These are phyloP conservation scores for Aspergillus coremiiformis DNA, from an alignment of 495 filamentous ascomycete genomes.

Conservation along the genomic window DNA sequence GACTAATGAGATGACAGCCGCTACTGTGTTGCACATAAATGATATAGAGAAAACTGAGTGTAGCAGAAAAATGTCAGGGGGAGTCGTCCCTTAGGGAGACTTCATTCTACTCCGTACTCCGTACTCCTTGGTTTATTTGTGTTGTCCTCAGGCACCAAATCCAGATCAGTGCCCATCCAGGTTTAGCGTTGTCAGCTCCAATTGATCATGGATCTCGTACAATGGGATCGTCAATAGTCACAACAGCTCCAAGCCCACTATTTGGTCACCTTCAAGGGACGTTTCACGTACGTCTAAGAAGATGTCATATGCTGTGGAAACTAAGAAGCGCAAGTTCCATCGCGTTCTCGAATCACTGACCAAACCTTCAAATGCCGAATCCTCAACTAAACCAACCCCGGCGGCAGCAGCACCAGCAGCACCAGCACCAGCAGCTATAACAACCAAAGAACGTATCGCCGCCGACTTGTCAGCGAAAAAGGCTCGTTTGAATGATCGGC, in stretches of 20 bases:
- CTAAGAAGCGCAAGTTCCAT: slow-evolving; percentile 51
- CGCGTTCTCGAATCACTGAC: slow-evolving; percentile 50
- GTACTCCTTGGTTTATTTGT: too few relatives aligned
- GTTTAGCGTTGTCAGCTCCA: slow-evolving; percentile 6
- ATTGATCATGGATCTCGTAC: not conserved
- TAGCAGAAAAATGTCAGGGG: not conserved
- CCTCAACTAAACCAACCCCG: slow-evolving; percentile 27
- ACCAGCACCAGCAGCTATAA: not conserved
- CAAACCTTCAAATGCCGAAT: slow-evolving; percentile 18
- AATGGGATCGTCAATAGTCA: slow-evolving; percentile 1
- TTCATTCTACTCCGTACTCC: too few relatives aligned
- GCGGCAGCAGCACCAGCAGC: not conserved
- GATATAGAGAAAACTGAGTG: not conserved
- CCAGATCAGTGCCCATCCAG: slow-evolving; percentile 6
- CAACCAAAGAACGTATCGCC: slow-evolving; percentile 24
- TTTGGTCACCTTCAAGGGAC: not conserved
- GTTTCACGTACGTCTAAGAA: slow-evolving; percentile 1
- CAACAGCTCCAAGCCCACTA: not conserved
- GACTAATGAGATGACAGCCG: too few relatives aligned
- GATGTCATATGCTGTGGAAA: slow-evolving; percentile 47
- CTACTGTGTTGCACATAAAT: not conserved
- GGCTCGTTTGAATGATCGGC: slow-evolving; percentile 25
- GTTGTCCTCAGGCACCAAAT: not conserved
- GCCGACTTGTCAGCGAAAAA: slow-evolving; percentile 34
- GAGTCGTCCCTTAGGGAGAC: too few relatives aligned